Evolutionary conservation across 2,329 filamentous ascomycete genomes (phyloP), one percentile per base, ranked within the genome.

Genomic region (Aureobasidium uvarum): DNA sequence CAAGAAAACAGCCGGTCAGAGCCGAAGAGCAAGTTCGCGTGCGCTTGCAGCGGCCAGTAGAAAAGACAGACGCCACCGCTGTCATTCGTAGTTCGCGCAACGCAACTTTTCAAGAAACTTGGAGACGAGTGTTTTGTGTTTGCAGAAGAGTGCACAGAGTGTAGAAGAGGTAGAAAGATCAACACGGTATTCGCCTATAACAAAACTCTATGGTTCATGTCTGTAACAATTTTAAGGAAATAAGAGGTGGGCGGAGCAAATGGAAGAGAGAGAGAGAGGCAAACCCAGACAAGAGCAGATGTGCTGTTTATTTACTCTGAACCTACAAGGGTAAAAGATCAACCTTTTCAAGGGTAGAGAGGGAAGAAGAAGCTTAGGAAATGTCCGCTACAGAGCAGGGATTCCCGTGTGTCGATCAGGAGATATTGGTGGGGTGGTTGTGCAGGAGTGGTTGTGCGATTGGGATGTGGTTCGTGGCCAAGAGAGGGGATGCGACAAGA

Each of bases 51-150:
- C 13, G 4, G 43, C 43, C 43, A 46, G 16, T 7, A 16, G 10
- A 33, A 56, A 20, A 46, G 55, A 58, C 55, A 58, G 39, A 58
- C 55, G 55, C 55, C 55, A 58, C 55, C 18, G 14, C 38, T 33
- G 55, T 58, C 55, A 58, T 58, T 14, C 2, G 16, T 18, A 6
- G 48, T 16, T n/a, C 6, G 2, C 18, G 13, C 28, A 36, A 25
- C 20, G 11, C 20, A 46, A 45, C 41, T 45, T 45, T n/a, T 45
- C 13, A 1, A 36, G 10, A 36, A 36, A 36, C 33, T 36, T 11
- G 10, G 33, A 36, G 33, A 13, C 10, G 10, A 13, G 33, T 11
- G 10, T 11, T 33, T 33, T 10, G 31, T 10, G 5, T 6, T 33
- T 33, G 8, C 31, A 33, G 31, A 33, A 10, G 31, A 33, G 6